Conservation (phyloP, 129 eudicot genomes). For the Silybum marianum region DNA sequence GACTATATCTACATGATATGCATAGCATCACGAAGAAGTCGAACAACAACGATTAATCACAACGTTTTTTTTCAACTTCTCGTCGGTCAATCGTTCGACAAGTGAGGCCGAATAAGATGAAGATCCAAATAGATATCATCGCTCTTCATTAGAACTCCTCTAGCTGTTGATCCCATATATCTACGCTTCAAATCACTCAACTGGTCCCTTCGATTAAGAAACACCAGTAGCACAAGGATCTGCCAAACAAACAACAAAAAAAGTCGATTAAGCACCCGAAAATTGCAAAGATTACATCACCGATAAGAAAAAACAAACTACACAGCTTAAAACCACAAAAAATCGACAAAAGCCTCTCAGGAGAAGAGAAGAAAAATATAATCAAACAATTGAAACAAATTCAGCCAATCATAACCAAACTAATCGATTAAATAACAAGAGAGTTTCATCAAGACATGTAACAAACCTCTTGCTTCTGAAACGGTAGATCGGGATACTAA, state of each 20-base stretch:
- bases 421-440: background rate
- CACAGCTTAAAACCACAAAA: background rate
- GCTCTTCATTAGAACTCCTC: background rate
- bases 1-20: conserved; percentile 21
- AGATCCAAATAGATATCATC: background rate
- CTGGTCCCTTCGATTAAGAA: background rate
- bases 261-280: background rate
- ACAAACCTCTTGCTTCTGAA: conserved; percentile 23
- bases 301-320: background rate
- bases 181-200: background rate
- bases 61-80: background rate
- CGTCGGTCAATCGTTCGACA: background rate
- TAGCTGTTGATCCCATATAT: background rate
- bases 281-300: background rate
- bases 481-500: background rate
- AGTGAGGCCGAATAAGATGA: background rate
- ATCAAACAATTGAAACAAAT: background rate
- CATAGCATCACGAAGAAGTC: conserved; percentile 13
- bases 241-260: background rate
- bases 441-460: background rate
- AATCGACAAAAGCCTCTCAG: background rate
- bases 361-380: background rate
- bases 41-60: conserved; percentile 13
- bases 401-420: background rate
- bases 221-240: background rate